phyloP scores from a whole-genome alignment of 208 protist species.

The Sergeia podlipaevii region DNA sequence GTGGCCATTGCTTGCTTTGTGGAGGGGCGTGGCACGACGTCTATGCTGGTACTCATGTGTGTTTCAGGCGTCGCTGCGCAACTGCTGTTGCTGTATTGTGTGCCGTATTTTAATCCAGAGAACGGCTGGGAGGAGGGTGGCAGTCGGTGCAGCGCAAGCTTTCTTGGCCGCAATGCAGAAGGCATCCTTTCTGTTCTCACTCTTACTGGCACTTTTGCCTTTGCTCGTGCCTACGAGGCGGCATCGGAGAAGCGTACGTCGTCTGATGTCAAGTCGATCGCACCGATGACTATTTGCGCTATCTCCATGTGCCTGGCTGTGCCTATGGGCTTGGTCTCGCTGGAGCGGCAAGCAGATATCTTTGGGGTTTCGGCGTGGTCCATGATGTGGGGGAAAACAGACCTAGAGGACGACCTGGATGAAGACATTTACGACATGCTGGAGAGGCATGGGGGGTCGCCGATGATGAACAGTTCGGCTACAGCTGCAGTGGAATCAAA shows the following conservation, averaged over 20 bases:
- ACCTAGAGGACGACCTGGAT: constrained; percentile 26
- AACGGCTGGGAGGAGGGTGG: constrained; percentile 11
- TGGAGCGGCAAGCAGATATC: constrained; percentile 52
- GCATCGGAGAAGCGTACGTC: constrained; percentile 19
- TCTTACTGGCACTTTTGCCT: constrained; percentile 53
- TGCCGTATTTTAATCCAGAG: constrained; percentile 43
- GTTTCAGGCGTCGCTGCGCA: constrained; percentile 47
- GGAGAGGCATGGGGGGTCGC: not conserved
- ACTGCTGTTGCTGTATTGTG: constrained; percentile 32
- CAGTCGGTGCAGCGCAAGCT: no score
- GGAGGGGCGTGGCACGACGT: constrained; percentile 29
- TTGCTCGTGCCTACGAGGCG: constrained; percentile 40
- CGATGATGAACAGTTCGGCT: not conserved
- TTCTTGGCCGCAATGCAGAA: constrained; percentile 63
- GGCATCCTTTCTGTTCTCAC: constrained; percentile 53
- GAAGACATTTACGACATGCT: not conserved
- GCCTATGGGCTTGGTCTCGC: constrained; percentile 64
- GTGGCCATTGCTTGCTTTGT: constrained; percentile 38
- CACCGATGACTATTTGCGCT: constrained; percentile 44
- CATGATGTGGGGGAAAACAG: constrained; percentile 18
- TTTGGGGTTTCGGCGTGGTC: constrained; percentile 28
- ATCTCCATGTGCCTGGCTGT: constrained; percentile 50
- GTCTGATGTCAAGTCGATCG: constrained; percentile 24
- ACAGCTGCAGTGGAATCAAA: not conserved
- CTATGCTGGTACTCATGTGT: constrained; percentile 28